These are phyloP conservation scores for Elaphomyces granulatus DNA, from an alignment of 495 filamentous ascomycete genomes.

Conservation along the genomic window DNA sequence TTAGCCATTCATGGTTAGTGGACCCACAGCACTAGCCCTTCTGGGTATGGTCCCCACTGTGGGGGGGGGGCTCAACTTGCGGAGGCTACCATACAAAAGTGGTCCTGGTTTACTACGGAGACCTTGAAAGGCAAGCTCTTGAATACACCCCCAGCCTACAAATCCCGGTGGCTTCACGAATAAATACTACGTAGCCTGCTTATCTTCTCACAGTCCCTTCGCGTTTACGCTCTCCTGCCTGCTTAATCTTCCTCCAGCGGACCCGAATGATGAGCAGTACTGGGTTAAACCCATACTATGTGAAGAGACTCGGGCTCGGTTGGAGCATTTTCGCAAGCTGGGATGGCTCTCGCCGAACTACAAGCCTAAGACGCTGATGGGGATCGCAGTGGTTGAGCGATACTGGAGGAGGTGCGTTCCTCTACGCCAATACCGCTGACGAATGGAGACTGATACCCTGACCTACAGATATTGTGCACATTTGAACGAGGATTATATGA, in stretches of 20 bases:
- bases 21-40: too few species aligned
- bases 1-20: too few species aligned
- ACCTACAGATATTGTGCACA: slow-evolving; percentile 18
- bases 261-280: slow-evolving; percentile 15
- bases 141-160: too few species aligned
- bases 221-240: too few species aligned
- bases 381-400: slow-evolving; percentile 2
- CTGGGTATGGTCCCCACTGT: too few species aligned
- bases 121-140: too few species aligned
- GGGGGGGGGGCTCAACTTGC: too few species aligned
- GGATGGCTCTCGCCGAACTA: slow-evolving; percentile 3
- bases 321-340: slow-evolving; percentile 16
- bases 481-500: slow-evolving; percentile 7
- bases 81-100: too few species aligned
- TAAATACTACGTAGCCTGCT: too few species aligned
- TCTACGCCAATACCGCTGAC: background rate
- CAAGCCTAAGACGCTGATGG: slow-evolving; percentile 3
- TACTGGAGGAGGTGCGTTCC: slow-evolving; percentile 15
- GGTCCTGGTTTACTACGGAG: too few species aligned
- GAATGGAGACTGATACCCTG: background rate
- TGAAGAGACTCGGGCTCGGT: slow-evolving; percentile 7
- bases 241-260: slow-evolving; percentile 9
- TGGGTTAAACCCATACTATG: slow-evolving; percentile 21
- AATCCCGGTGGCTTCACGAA: too few species aligned
- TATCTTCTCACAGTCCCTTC: too few species aligned